Percentiles rank a stretch among this genome's conserved stretches.
phyloP scores from a whole-genome alignment of 1,284 basidiomycete species.

The Ceratobasidium sp. region DNA sequence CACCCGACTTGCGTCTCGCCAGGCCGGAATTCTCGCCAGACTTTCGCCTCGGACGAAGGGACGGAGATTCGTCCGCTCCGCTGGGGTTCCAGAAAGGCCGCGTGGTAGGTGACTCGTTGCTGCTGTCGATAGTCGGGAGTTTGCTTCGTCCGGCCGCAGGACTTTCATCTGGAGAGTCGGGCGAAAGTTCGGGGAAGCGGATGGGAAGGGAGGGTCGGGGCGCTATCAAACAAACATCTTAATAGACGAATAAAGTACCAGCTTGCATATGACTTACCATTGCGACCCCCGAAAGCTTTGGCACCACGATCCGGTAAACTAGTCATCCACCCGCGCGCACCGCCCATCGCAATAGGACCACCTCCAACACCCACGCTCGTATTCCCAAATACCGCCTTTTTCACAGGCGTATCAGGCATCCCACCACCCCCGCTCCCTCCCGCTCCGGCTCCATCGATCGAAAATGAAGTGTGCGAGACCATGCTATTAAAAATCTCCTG shows the following conservation, averaged over 20 bases:
- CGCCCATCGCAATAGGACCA: constrained; percentile 36
- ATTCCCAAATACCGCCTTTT: constrained; percentile 60
- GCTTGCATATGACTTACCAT: constrained; percentile 9
- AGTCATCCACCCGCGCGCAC: constrained; percentile 36
- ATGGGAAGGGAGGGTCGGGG: constrained; percentile 38
- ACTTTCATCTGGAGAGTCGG: constrained; percentile 37
- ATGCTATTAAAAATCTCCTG: constrained; percentile 78
- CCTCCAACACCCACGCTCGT: not conserved
- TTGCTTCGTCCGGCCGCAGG: constrained; percentile 32
- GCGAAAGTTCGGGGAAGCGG: constrained; percentile 40
- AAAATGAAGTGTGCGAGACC: constrained; percentile 59
- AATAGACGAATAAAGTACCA: not conserved
- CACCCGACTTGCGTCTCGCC: constrained; percentile 23
- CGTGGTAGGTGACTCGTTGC: constrained; percentile 39
- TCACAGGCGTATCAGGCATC: constrained; percentile 82
- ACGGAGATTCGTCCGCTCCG: constrained; percentile 34
- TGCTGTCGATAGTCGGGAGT: constrained; percentile 17
- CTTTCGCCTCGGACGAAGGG: constrained; percentile 27
- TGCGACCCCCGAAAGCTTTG: constrained; percentile 33
- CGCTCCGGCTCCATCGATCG: constrained; percentile 61
- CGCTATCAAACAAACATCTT: not conserved
- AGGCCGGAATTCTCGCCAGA: constrained; percentile 15
- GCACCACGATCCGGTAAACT: constrained; percentile 33
- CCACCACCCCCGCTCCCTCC: constrained; percentile 66
- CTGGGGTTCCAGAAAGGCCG: constrained; percentile 21